Evolutionary conservation across 139 green algal genomes (phyloP), one percentile per base, ranked within the genome.

Genomic region (Chlamydomonas eustigma): DNA sequence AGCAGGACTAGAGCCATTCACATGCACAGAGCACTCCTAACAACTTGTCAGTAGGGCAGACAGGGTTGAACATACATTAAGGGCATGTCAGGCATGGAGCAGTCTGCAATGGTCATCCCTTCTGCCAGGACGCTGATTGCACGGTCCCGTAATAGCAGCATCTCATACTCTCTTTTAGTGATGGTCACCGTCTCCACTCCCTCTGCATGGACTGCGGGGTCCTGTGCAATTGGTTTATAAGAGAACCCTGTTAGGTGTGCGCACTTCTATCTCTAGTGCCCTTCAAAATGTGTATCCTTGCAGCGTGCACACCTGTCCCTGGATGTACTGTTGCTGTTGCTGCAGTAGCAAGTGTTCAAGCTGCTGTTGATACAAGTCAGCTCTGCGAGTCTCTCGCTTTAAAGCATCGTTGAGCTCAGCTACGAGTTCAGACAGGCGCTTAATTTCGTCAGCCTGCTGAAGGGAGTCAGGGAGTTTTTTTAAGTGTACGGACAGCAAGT

Each of bases 51-150:
- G n/a, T n/a, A n/a, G n/a, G 58, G 8, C 58, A 32, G 32, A 22
- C 58, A 37, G 32, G 58, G 24, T 22, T 32, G 6, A n/a, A 38
- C 65, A 50, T 92, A 97, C 30, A 97, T 90, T 64, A 97, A 81
- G 18, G 93, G 93, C 81, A 90, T 91, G 63, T 97, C 93, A 3
- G 91, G 87, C 24, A 75, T 50, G 12, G 37, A 75, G 77, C 78
- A 88, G 82, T 94, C 90, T 37, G 88, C 88, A 28, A 95, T 93
- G n/a, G 88, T 91, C 74, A 94, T 92, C 25, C 91, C 91, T 76
- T 72, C 77, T 64, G 89, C 76, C 6, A 93, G 76, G 5, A 84
- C 80, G 52, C 93, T 82, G 85, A 97, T 92, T 2, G 91, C 88
- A 2, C 79, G 76, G 51, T 93, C 90, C 70, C 94, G 94, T 12